Conservation (phyloP, 176 grass and related monocot genomes). For the Hordeum marinum region DNA sequence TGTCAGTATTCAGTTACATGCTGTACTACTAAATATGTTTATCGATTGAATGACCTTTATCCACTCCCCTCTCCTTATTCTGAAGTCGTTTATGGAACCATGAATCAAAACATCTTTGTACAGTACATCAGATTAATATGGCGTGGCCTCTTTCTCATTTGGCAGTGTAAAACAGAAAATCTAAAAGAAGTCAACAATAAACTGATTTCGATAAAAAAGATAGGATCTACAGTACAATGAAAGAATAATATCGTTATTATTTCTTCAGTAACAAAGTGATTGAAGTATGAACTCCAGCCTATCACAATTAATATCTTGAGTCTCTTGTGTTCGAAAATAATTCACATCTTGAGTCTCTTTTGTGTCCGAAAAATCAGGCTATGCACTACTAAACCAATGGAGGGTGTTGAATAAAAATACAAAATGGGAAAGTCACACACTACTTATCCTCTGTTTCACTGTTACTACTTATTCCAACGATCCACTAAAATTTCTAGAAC, state of each 20-base stretch:
- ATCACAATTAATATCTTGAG: too few relatives aligned
- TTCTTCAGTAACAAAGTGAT: too few relatives aligned
- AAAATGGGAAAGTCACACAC: too few relatives aligned
- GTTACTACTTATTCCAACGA: constrained; percentile 1
- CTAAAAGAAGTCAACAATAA: background rate
- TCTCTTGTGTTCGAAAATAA: too few relatives aligned
- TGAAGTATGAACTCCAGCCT: too few relatives aligned
- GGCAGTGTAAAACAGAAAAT: background rate
- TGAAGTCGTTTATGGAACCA: background rate
- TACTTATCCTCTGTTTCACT: background rate
- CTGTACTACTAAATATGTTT: background rate
- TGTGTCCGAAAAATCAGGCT: too few relatives aligned
- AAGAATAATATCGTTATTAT: background rate
- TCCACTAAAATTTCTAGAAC: background rate
- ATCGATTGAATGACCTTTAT: background rate
- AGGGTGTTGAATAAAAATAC: too few relatives aligned
- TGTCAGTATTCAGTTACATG: background rate
- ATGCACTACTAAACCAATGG: too few relatives aligned
- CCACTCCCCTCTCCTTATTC: background rate
- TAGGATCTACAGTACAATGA: background rate
- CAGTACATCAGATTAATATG: background rate
- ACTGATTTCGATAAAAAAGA: background rate
- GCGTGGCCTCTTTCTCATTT: background rate
- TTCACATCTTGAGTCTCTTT: too few relatives aligned
- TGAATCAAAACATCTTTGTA: constrained; percentile 1